Conservation (phyloP, 2,329 filamentous ascomycete genomes). For the Cladophialophora psammophila region DNA sequence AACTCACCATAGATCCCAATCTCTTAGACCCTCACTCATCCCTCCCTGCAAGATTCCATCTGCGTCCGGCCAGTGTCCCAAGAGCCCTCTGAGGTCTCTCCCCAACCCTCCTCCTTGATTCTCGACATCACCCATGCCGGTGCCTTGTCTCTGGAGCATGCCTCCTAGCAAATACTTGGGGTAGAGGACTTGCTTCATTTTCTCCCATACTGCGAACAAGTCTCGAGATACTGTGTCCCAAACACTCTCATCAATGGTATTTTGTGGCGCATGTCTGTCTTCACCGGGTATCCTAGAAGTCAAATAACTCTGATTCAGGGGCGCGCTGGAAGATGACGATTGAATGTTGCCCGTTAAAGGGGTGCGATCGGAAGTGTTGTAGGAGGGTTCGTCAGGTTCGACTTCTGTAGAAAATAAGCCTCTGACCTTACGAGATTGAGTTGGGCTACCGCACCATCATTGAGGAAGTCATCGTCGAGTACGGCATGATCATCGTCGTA, state of each 20-base stretch:
- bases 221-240: slow-evolving; percentile 97
- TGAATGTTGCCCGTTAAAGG: slow-evolving; percentile 87
- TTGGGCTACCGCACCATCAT: slow-evolving; percentile 47
- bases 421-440: slow-evolving; percentile 70
- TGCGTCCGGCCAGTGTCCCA: slow-evolving; percentile 72
- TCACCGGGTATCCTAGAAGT: slow-evolving; percentile 91
- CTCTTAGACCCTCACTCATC: slow-evolving; percentile 88
- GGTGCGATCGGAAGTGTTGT: slow-evolving; percentile 72
- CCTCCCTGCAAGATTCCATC: slow-evolving; percentile 70
- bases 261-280: slow-evolving; percentile 85
- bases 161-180: slow-evolving; percentile 88
- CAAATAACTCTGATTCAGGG: slow-evolving; percentile 79
- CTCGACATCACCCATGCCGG: slow-evolving; percentile 65
- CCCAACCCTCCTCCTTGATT: slow-evolving; percentile 50
- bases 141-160: slow-evolving; percentile 65
- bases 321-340: slow-evolving; percentile 59
- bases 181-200: slow-evolving; percentile 96
- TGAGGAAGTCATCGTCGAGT: slow-evolving; percentile 48
- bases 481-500: slow-evolving; percentile 40
- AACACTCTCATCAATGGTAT: slow-evolving; percentile 96
- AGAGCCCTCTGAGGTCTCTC: slow-evolving; percentile 60
- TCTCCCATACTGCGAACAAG: slow-evolving; percentile 91
- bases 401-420: slow-evolving; percentile 77
- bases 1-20: slow-evolving; percentile 90
- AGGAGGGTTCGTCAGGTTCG: slow-evolving; percentile 88